phyloP scores from a whole-genome alignment of 768 basidiomycete genomes.

The Pluteus cervinus region DNA sequence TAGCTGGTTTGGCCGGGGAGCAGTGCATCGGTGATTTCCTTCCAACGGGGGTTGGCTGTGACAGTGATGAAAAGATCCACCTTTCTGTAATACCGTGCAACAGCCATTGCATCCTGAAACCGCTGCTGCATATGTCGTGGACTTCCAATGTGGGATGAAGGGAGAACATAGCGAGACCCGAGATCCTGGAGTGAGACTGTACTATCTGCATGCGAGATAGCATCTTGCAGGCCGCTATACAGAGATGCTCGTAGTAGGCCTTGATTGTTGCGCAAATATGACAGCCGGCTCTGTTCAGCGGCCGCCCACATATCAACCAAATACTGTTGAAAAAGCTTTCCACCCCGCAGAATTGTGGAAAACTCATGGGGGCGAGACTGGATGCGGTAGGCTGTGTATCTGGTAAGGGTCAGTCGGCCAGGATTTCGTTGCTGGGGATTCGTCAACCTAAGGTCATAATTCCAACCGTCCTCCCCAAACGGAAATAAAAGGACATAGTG shows the following conservation, averaged over 20 bases:
- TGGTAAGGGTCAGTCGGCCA: neutral
- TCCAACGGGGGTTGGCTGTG: conserved; percentile 43
- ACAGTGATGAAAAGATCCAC: conserved; percentile 43
- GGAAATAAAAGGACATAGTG: conserved; percentile 43
- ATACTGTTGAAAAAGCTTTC: conserved; percentile 37
- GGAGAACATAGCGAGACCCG: conserved; percentile 29
- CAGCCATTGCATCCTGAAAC: conserved; percentile 38
- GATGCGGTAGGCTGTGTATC: conserved; percentile 18
- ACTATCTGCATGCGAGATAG: conserved; percentile 9
- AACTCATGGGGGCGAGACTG: conserved; percentile 22
- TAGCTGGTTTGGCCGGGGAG: conserved; percentile 11
- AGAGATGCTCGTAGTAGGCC: conserved; percentile 24
- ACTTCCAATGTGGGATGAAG: conserved; percentile 23
- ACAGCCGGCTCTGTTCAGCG: conserved; percentile 32
- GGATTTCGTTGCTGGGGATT: neutral
- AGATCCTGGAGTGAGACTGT: conserved; percentile 3
- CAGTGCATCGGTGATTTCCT: conserved; percentile 28
- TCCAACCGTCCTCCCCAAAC: conserved; percentile 31
- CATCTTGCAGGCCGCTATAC: conserved; percentile 19
- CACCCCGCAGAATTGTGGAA: conserved; percentile 24
- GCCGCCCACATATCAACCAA: conserved; percentile 40
- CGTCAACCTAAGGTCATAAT: conserved; percentile 18
- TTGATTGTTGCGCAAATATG: conserved; percentile 30
- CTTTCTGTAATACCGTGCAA: conserved; percentile 25
- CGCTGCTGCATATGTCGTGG: conserved; percentile 31